phyloP scores from a whole-genome alignment of 129 eudicot species.

The Artemisia annua region DNA sequence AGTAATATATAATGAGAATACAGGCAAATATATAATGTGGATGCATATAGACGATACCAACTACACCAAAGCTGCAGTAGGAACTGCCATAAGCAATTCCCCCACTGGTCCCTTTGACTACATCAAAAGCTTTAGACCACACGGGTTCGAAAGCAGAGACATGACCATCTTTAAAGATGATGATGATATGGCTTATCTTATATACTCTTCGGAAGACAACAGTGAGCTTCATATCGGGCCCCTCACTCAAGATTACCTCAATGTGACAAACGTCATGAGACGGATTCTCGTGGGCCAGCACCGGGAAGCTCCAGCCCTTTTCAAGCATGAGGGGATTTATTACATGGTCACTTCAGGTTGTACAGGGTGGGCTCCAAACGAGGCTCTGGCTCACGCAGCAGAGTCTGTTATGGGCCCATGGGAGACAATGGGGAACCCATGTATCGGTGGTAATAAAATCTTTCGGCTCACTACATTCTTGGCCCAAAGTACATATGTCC shows the following conservation, averaged over 20 bases:
- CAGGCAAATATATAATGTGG: constrained; percentile 93
- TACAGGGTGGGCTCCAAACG: constrained; percentile 94
- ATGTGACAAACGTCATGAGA: constrained; percentile 52
- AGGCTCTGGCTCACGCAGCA: constrained; percentile 82
- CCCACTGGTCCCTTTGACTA: constrained; percentile 86
- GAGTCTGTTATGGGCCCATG: constrained; percentile 89
- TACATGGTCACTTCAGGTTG: constrained; percentile 99
- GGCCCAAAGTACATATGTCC: constrained; percentile 82
- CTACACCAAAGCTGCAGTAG: constrained; percentile 90
- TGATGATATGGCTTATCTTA: constrained; percentile 69
- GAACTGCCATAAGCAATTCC: constrained; percentile 66
- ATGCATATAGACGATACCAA: constrained; percentile 92
- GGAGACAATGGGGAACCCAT: constrained; percentile 93
- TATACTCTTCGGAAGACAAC: constrained; percentile 89
- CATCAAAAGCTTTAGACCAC: constrained; percentile 76
- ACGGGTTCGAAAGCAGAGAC: constrained; percentile 87
- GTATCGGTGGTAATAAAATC: constrained; percentile 78
- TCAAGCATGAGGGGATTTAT: constrained; percentile 87
- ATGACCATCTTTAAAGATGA: constrained; percentile 98
- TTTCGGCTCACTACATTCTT: constrained; percentile 73
- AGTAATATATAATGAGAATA: constrained; percentile 70
- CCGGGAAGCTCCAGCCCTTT: constrained; percentile 96
- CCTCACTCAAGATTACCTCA: constrained; percentile 69
- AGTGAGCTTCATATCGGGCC: constrained; percentile 92
- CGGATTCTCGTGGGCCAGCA: constrained; percentile 74